Conservation (phyloP, 305 asterid species). For the Solanum aculeatissimum region DNA sequence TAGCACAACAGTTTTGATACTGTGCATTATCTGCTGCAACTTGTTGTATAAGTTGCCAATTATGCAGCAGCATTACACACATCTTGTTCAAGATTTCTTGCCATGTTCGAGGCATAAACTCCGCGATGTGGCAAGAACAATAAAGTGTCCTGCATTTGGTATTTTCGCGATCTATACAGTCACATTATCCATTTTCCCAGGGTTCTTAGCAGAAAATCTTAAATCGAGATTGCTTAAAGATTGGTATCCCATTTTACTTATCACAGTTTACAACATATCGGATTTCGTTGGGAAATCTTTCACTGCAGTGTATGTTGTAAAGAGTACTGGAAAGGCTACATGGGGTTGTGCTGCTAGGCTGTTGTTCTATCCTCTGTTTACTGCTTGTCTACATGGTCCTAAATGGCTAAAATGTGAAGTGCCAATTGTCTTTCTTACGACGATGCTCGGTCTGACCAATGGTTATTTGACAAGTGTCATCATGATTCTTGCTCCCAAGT, state of each 20-base stretch:
- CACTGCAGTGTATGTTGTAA: slow-evolving; percentile 32
- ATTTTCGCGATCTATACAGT: slow-evolving; percentile 51
- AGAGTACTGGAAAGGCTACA: slow-evolving; percentile 33
- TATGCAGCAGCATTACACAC: slow-evolving; percentile 34
- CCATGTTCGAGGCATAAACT: slow-evolving; percentile 17
- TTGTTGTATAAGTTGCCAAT: slow-evolving; percentile 35
- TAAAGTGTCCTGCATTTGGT: slow-evolving; percentile 58
- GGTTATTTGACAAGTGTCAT: slow-evolving; percentile 81
- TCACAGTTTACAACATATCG: slow-evolving; percentile 40
- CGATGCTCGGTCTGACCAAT: slow-evolving; percentile 45
- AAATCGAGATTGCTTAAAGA: slow-evolving; percentile 35
- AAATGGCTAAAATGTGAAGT: slow-evolving; percentile 61
- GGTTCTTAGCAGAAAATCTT: slow-evolving; percentile 54
- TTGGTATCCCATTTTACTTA: slow-evolving; percentile 62
- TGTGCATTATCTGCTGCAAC: slow-evolving; percentile 53
- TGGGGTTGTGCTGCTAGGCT: slow-evolving; percentile 59
- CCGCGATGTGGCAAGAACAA: slow-evolving; percentile 18
- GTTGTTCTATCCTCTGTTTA: slow-evolving; percentile 37
- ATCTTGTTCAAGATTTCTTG: slow-evolving; percentile 3
- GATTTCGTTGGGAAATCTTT: slow-evolving; percentile 57
- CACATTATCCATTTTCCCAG: slow-evolving; percentile 71
- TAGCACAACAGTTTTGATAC: slow-evolving; percentile 26
- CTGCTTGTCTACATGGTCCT: slow-evolving; percentile 55
- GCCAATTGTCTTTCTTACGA: slow-evolving; percentile 43
- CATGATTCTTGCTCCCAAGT: slow-evolving; percentile 72